Evolutionary conservation across 2,329 filamentous ascomycete genomes (phyloP).

Genomic region (Leptographium galeiforme): DNA sequence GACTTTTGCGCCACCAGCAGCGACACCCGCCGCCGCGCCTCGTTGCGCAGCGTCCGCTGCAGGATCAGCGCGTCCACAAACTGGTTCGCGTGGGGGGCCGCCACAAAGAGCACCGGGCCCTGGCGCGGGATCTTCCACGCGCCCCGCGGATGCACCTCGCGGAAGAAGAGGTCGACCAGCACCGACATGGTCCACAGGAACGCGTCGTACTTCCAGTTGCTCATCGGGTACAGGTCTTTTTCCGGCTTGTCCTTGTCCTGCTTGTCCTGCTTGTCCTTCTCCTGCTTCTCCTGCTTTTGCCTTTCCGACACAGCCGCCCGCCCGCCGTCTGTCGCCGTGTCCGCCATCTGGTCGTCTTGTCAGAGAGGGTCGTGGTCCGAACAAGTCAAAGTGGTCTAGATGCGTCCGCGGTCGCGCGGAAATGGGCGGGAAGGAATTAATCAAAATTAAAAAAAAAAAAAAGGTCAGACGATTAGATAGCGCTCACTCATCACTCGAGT

Average conservation of each 20-base stretch:
- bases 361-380: too few species aligned
- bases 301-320: not conserved
- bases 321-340: not conserved
- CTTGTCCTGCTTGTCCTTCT: not conserved
- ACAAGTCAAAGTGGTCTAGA: too few species aligned
- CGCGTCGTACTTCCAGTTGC: constrained; percentile 61
- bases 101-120: constrained; percentile 88
- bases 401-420: too few species aligned
- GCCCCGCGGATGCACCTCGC: constrained; percentile 87
- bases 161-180: constrained; percentile 91
- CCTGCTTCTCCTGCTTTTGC: not conserved
- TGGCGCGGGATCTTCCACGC: constrained; percentile 87
- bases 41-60: constrained; percentile 76
- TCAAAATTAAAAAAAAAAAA: too few species aligned
- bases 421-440: too few species aligned
- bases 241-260: constrained; percentile 8
- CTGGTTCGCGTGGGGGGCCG: constrained; percentile 94
- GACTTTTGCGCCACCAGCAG: constrained; percentile 94
- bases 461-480: too few species aligned
- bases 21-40: constrained; percentile 77
- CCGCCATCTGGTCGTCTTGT: not conserved
- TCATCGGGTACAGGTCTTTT: constrained; percentile 51
- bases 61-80: constrained; percentile 93
- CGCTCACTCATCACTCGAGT: too few species aligned
- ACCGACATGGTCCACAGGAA: constrained; percentile 69